Base-by-base conservation (phyloP, 1,284 basidiomycete species). In the Malassezia dermatis region DNA sequence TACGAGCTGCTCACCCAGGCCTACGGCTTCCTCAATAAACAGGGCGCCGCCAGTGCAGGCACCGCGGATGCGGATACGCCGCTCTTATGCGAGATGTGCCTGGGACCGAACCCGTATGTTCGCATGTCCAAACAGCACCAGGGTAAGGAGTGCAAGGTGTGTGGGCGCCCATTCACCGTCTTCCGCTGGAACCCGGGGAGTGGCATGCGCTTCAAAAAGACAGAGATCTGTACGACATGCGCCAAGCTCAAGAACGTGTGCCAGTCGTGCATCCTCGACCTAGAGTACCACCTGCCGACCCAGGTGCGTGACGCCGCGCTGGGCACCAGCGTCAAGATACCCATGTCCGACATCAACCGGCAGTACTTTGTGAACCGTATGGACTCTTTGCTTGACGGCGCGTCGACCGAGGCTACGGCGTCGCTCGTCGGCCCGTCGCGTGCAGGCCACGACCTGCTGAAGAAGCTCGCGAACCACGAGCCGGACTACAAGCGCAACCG, bases 191-290 rank as follows among this genome's bases (percentile, higher is more conserved):
- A 95, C 69, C 91, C 94, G 1, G 94, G 94, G 48, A 71, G 76
- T 13, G 93, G 90, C 39, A 86, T 84, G 73, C 84, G 94, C 37
- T 94, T 84, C 82, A 98, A 98, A 79, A 88, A 89, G 66, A 99
- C 94, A 4, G 93, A 96, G 61, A 85, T 98, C 63, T 99, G 94
- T 77, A 90, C 94, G 75, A 96, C 94, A 0, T 98, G 94, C 69
- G 88, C 93, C 34, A 98, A 95, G 79, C 86, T 95, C 67, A 95
- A 96, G 80, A 95, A 98, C 70, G 88, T 94, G 39, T 99, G 94
- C 78, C 94, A 98, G 78, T 96, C 91, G 0, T 98, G 94, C 76
- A 79, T 99, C 26, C 80, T 99, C 31, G 94, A 99, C 75, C 81
- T 77, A 15, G 90, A 96, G 76, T 99, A 90, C 67, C 89, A 89